These are phyloP conservation scores for Mucor piriformis DNA, from an alignment of 371 early-diverging fungal species.

Conservation along the genomic window DNA sequence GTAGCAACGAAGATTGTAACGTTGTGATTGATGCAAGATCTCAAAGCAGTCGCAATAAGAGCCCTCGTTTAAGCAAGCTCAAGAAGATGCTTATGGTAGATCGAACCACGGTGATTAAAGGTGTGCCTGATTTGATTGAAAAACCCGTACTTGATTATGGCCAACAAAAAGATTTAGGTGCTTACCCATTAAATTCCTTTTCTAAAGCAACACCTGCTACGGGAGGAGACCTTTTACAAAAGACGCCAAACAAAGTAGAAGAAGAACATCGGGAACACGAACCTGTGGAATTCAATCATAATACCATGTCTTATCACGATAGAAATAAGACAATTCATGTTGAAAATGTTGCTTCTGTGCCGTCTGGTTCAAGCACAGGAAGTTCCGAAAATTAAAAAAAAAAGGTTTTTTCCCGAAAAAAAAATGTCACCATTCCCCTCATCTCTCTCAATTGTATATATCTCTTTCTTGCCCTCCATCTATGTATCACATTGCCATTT, in stretches of 20 bases:
- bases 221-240: slow-evolving; percentile 19
- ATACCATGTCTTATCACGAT: slow-evolving; percentile 5
- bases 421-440: not conserved
- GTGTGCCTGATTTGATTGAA: slow-evolving; percentile 44
- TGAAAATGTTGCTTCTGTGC: not conserved
- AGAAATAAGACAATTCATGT: not conserved
- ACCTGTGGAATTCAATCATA: slow-evolving; percentile 8
- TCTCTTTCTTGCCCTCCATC: not conserved
- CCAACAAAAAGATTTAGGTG: slow-evolving; percentile 39
- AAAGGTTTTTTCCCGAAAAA: not conserved
- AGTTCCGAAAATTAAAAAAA: not conserved
- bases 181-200: not conserved
- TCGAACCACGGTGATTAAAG: slow-evolving; percentile 30
- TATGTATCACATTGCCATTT: not conserved
- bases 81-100: slow-evolving; percentile 29
- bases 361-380: not conserved
- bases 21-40: not conserved
- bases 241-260: slow-evolving; percentile 7
- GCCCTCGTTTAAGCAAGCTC: slow-evolving; percentile 15
- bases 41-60: slow-evolving; percentile 4
- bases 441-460: not conserved
- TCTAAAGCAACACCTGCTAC: slow-evolving; percentile 7
- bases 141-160: slow-evolving; percentile 42
- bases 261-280: slow-evolving; percentile 11
- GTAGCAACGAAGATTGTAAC: slow-evolving; percentile 12